Base-by-base conservation (phyloP, 345 rosid species). In the Salix brachista region DNA sequence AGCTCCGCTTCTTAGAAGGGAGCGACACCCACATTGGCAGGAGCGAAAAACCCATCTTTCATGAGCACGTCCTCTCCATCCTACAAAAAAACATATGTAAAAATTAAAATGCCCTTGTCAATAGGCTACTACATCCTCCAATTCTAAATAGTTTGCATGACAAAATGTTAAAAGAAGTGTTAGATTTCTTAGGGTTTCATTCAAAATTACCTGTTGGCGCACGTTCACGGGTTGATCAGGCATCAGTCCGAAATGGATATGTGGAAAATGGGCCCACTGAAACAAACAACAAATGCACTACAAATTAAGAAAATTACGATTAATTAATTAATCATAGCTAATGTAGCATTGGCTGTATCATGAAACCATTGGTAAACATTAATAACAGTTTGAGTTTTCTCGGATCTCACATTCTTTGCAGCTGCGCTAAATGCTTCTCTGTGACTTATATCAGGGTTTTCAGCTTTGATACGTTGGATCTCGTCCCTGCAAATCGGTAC, bases 341-440 rank as follows among this genome's bases (percentile, higher is more conserved):
- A 56, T 21, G 28, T n/a, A n/a, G 62, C 62, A 56, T 2, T 52
- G 19, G 23, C 58, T 52, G 58, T n/a, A n/a, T 56, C 23, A 36
- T 1, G 65, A 18, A 77, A 68, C 44, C 65, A 61, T 70, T 28
- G 56, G 11, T 23, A 4, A 75, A 70, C 5, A 72, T 42, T 17
- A 58, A 18, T 36, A 60, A 50, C 72, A 10, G 6, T 28, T 23
- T n/a, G 32, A 76, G 21, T 16, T 56, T 73, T 76, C 64, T 36
- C 18, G 84, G 82, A 78, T 80, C 94, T 90, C 72, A 96, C 99
- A 85, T 96, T 96, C 86, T 96, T 96, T 61, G 99, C 99, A 84
- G 99, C 99, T 39, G 99, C 99, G 82, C 99, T 92, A 71, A 96
- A 96, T 64, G 99, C 99, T 77, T 96, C 99, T 83, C 98, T 89